Base-by-base conservation (phyloP, 148 eudicot genomes). In the Fallopia convolvulus region DNA sequence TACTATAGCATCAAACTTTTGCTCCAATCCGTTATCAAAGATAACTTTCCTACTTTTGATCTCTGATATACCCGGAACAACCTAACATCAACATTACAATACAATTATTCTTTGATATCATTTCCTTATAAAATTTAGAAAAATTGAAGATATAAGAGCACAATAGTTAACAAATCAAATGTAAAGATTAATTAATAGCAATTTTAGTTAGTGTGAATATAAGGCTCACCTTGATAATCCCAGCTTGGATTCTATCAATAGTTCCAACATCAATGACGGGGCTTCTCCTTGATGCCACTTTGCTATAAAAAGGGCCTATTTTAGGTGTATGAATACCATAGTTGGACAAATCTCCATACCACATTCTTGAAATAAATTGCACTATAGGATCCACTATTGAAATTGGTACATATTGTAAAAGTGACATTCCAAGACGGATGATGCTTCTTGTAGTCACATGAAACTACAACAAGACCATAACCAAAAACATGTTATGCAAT, bases 181-280 rank as follows among this genome's bases (percentile, higher is more conserved):
- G 2, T 36, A 36, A 36, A 36, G 4, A 36, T 36, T 36, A 1
- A 36, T 36, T 36, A 36, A 36, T 36, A 36, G 39, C 39, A 36
- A 52, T 4, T 52, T n/a, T 52, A 48, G 12, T 48, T 48, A 52
- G 33, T 21, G 66, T 14, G n/a, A 30, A 26, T 32, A 70, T 7
- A 21, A 15, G 76, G 42, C 10, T 61, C 58, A 81, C 87, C 85
- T 82, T 82, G 56, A 82, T 85, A 20, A 72, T 68, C 8, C 80
- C 77, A 0, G 49, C 11, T 65, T 33, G 18, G 7, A 85, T 82
- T 52, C 74, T 76, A 33, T 50, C 80, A 14, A 85, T 11, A 7
- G 87, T 82, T 13, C 87, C 87, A 36, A 85, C 82, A 72, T 82
- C 83, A 65, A 85, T 66, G 1, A 82, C 85, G 1, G 83, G 80